phyloP scores from a whole-genome alignment of 306 rosid genomes.

The Dryas octopetala region DNA sequence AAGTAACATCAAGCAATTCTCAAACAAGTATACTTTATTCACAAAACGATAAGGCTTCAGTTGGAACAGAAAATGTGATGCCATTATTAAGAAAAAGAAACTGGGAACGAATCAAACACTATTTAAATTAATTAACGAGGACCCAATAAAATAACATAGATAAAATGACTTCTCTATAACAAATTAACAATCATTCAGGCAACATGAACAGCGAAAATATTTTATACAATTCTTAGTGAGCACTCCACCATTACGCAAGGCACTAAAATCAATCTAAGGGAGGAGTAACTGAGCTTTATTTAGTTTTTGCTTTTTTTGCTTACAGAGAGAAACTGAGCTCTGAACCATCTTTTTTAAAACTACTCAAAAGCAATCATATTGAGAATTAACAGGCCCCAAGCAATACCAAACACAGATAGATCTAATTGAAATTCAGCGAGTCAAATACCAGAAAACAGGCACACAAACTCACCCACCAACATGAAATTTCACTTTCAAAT shows the following conservation, averaged over 20 bases:
- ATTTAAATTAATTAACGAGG: not conserved
- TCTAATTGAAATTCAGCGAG: not conserved
- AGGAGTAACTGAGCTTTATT: not conserved
- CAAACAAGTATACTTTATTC: not conserved
- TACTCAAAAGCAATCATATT: not conserved
- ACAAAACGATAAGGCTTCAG: not conserved
- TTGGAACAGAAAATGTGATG: not conserved
- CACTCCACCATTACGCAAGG: not conserved
- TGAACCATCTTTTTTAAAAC: not conserved
- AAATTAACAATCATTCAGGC: not conserved
- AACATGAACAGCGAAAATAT: not conserved
- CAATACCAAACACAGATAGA: not conserved
- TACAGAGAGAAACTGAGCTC: not conserved
- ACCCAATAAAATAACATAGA: not conserved
- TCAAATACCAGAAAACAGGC: not conserved
- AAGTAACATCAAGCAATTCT: not conserved
- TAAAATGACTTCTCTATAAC: not conserved
- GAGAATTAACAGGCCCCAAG: not conserved
- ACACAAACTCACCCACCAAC: not conserved
- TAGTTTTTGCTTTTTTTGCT: not conserved
- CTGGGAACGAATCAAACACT: not conserved
- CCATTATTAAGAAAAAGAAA: not conserved
- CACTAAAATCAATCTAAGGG: not conserved
- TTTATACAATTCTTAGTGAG: not conserved
- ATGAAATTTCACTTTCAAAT: not conserved